Evolutionary conservation across 345 rosid genomes (phyloP), one percentile per base, ranked within the genome.

Genomic region (Passiflora organensis): DNA sequence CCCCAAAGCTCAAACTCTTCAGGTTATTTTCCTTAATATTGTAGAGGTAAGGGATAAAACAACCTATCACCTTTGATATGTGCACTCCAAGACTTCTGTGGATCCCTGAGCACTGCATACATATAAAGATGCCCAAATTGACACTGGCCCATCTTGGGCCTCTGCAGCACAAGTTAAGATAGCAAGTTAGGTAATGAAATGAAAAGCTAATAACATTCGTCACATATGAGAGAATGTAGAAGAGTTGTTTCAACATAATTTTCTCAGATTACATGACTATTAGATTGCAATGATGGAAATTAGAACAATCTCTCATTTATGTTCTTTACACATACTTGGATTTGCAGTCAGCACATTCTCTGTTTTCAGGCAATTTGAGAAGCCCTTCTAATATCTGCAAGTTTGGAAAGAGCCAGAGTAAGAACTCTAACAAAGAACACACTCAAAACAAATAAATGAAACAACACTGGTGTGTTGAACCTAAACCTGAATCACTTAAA

Each of bases 121-220:
- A 94, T 60, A 94, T 85, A 77, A 94, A 94, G 69, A 94, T 85
- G 53, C 99, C 99, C 51, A 94, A 82, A 74, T 94, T 94, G 56
- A 94, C 99, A 52, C 99, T 94, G 14, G 99, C 97, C 99, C 99
- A 89, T 76, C 97, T 73, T 32, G 99, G 95, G 44, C 70, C 97
- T 74, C 99, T 89, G 87, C 69, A 67, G 48, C 20, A 49, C 37
- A 69, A 55, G 36, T 21, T 20, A 43, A 6, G 32, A 48, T 51
- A 49, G 39, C 36, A 57, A 45, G 43, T 39, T 34, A 49, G 8
- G 41, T 13, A 21, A 15, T 28, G 12, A 8, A 21, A n/a, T n/a
- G 13, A 6, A 46, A 9, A 11, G 1, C 11, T 6, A 50, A 13
- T n/a, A 25, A 48, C n/a, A n/a, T n/a, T n/a, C n/a, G 20, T n/a